These are phyloP conservation scores for Xerocomus potaroensis DNA, from an alignment of 768 basidiomycete species.

Conservation along the genomic window DNA sequence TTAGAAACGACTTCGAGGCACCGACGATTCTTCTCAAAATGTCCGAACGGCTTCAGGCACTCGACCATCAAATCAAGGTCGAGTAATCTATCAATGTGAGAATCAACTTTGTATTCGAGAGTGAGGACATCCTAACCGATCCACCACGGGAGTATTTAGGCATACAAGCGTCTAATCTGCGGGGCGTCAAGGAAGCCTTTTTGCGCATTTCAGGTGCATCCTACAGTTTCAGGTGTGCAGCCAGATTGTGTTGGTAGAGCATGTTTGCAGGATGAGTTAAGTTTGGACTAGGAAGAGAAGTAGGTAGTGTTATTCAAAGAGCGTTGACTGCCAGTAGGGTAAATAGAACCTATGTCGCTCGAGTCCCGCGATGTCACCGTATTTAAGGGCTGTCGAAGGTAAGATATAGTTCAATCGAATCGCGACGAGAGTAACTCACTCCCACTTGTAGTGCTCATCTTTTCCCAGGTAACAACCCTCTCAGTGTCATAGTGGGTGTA, in stretches of 20 bases:
- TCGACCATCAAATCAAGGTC: slow-evolving; percentile 85
- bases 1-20: slow-evolving; percentile 73
- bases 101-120: slow-evolving; percentile 95
- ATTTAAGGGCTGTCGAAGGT: slow-evolving; percentile 64
- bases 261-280: slow-evolving; percentile 86
- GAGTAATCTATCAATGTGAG: slow-evolving; percentile 93
- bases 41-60: slow-evolving; percentile 87
- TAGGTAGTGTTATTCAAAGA: slow-evolving; percentile 93
- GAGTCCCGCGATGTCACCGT: slow-evolving; percentile 92
- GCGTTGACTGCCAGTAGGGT: slow-evolving; percentile 88
- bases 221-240: slow-evolving; percentile 93
- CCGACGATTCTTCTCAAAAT: slow-evolving; percentile 88
- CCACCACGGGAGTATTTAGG: slow-evolving; percentile 92
- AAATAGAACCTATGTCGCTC: slow-evolving; percentile 92
- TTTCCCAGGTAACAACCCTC: slow-evolving; percentile 91
- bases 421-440: slow-evolving; percentile 47
- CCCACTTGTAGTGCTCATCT: slow-evolving; percentile 82
- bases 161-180: slow-evolving; percentile 94
- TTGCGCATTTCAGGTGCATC: slow-evolving; percentile 89
- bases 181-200: slow-evolving; percentile 77
- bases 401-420: neutral
- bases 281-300: slow-evolving; percentile 72
- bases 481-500: slow-evolving; percentile 96
- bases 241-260: slow-evolving; percentile 94
- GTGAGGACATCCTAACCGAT: slow-evolving; percentile 99